Evolutionary conservation across 2,329 filamentous ascomycete genomes (phyloP), one percentile per base, ranked within the genome.

Genomic region (Exophiala calicioides): DNA sequence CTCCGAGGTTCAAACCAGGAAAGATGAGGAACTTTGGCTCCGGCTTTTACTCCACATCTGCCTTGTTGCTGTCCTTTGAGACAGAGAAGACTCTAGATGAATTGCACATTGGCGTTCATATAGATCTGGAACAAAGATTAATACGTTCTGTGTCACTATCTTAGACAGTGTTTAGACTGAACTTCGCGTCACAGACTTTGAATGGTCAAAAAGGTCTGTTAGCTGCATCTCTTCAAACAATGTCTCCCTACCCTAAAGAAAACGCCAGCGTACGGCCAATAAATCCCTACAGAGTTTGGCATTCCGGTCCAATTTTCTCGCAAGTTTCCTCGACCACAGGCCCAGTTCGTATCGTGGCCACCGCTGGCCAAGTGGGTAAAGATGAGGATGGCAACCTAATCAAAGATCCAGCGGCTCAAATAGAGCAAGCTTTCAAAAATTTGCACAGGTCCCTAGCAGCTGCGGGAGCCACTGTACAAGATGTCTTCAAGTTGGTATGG

Each of bases 401-500:
- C 0, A 32, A 47, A 2, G 68, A 70, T 50, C 69, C 69, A 46
- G 67, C 68, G 40, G 69, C 66, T 1, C 70, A 73, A 48, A 67
- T 72, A 20, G 64, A 69, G 23, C 64, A 71, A 0, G 62, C 67
- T 0, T 56, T 72, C 3, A 43, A 68, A 16, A 72, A 71, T 48
- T 56, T 73, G 7, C 63, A 61, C 36, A 64, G 63, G 10, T 52
- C 68, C 35, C 56, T 71, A 5, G 47, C 66, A 34, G 62, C 65
- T 2, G 64, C 67, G 1, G 68, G 69, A 0, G 63, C 69, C 5
- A 52, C 55, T 1, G 52, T 69, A 9, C 52, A 56, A 3, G 62
- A 74, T 45, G 68, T 75, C 18, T 60, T 63, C 10, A 73, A 73
- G 48, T 54, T 75, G 7, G 71, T 61, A 0, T 48, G 72, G n/a